A percentile compares a stretch with the other conserved stretches of the same genome.
Conservation (phyloP, 768 basidiomycete species). For the Kockovaella imperatae region DNA sequence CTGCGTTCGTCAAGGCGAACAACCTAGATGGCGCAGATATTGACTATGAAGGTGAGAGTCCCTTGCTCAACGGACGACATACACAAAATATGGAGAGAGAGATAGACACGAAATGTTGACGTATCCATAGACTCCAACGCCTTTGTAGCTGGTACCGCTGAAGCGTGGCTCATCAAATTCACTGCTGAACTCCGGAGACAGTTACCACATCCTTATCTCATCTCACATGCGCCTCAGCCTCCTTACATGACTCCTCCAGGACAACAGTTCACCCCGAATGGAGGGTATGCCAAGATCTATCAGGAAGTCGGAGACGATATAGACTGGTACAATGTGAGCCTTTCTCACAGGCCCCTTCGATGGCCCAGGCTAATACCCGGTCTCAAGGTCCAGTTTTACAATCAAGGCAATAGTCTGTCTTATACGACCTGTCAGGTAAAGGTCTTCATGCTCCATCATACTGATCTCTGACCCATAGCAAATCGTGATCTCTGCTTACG, state of each 20-base stretch:
- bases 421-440: constrained; percentile 13
- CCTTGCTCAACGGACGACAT: neutral
- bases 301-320: too few species aligned
- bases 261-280: too few species aligned
- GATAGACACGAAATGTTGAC: too few species aligned
- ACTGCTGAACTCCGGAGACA: constrained; percentile 13
- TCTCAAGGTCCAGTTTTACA: constrained; percentile 34
- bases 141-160: constrained; percentile 8
- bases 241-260: too few species aligned
- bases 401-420: constrained; percentile 11
- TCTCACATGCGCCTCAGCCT: too few species aligned
- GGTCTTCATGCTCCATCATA: neutral
- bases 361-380: too few species aligned
- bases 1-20: constrained; percentile 56
- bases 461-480: neutral
- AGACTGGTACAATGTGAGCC: too few species aligned
- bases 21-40: constrained; percentile 62
- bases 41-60: constrained; percentile 51
- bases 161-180: constrained; percentile 27
- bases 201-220: constrained; percentile 21
- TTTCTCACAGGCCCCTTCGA: too few species aligned
- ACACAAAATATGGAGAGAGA: neutral
- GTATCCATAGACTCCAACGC: constrained; percentile 12
- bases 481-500: constrained; percentile 54
- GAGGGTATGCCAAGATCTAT: too few species aligned